These are phyloP conservation scores for Collybia mongolica DNA, from an alignment of 768 basidiomycete species.

Conservation along the genomic window DNA sequence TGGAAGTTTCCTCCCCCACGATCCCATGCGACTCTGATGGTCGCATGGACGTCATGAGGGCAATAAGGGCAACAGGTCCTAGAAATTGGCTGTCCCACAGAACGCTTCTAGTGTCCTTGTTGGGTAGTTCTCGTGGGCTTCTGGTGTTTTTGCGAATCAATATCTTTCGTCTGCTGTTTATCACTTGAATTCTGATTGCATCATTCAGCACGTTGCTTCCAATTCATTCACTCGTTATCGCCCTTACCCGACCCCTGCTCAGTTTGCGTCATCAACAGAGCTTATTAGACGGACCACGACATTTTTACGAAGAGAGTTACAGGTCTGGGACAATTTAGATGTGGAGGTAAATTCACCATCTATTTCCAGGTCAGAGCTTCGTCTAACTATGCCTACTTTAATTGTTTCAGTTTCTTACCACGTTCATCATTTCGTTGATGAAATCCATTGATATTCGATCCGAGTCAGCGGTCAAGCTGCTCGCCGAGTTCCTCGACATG, in stretches of 20 bases:
- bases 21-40: background rate
- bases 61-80: too few species aligned
- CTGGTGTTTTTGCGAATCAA: background rate
- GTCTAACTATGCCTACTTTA: slow-evolving; percentile 4
- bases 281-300: slow-evolving; percentile 72
- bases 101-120: background rate
- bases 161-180: background rate
- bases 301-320: slow-evolving; percentile 83
- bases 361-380: slow-evolving; percentile 1
- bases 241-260: slow-evolving; percentile 86
- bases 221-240: slow-evolving; percentile 83
- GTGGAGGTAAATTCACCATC: slow-evolving; percentile 61
- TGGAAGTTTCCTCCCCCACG: background rate
- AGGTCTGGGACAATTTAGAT: slow-evolving; percentile 87
- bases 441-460: slow-evolving; percentile 92
- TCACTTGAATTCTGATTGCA: background rate
- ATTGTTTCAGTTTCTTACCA: slow-evolving; percentile 73
- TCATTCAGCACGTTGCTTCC: slow-evolving; percentile 80
- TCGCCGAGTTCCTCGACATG: slow-evolving; percentile 89
- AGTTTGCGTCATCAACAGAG: slow-evolving; percentile 77
- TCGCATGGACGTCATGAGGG: too few species aligned
- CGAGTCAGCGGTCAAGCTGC: slow-evolving; percentile 77
- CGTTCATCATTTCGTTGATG: slow-evolving; percentile 87
- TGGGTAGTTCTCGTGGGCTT: background rate
- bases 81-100: background rate